Evolutionary conservation across 2,329 filamentous ascomycete genomes (phyloP).

Genomic region (Phaeoacremonium minimum): DNA sequence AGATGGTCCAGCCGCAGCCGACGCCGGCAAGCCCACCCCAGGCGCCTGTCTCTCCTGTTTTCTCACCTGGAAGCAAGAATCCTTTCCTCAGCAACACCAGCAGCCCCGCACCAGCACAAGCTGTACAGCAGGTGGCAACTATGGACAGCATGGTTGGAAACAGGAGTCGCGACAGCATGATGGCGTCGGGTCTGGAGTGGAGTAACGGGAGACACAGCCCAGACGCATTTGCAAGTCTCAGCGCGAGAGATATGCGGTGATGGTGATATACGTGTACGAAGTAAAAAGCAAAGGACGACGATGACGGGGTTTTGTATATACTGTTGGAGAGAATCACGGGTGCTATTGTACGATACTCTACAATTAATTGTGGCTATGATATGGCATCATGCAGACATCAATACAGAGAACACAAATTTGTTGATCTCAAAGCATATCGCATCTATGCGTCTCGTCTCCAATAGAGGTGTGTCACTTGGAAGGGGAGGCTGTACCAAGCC

Average conservation of each 20-base stretch:
- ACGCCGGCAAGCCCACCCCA: slow-evolving; percentile 6
- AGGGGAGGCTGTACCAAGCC: too few species aligned
- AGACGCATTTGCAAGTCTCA: slow-evolving; percentile 74
- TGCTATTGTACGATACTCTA: slow-evolving; percentile 6
- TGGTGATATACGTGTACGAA: slow-evolving; percentile 1
- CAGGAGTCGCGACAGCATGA: slow-evolving; percentile 70
- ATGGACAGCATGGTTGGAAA: slow-evolving; percentile 23
- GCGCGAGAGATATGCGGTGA: slow-evolving; percentile 51
- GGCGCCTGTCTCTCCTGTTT: neutral
- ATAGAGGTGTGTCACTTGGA: too few species aligned
- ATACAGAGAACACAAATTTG: too few species aligned
- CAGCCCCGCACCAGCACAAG: slow-evolving; percentile 17
- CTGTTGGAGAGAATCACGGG: neutral
- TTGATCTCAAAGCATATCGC: too few species aligned
- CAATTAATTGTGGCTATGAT: too few species aligned
- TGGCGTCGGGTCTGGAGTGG: slow-evolving; percentile 61
- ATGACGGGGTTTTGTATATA: slow-evolving; percentile 1
- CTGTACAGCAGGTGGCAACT: slow-evolving; percentile 6
- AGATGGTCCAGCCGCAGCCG: slow-evolving; percentile 14
- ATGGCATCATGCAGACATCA: too few species aligned
- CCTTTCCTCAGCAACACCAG: slow-evolving; percentile 44
- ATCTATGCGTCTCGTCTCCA: too few species aligned
- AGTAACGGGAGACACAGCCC: slow-evolving; percentile 71
- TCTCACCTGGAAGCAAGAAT: slow-evolving; percentile 42
- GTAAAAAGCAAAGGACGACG: slow-evolving; percentile 1